Evolutionary conservation across 2,329 filamentous ascomycete species (phyloP), one percentile per base, ranked within the genome.

Genomic region (Berkeleyomyces rouxiae): DNA sequence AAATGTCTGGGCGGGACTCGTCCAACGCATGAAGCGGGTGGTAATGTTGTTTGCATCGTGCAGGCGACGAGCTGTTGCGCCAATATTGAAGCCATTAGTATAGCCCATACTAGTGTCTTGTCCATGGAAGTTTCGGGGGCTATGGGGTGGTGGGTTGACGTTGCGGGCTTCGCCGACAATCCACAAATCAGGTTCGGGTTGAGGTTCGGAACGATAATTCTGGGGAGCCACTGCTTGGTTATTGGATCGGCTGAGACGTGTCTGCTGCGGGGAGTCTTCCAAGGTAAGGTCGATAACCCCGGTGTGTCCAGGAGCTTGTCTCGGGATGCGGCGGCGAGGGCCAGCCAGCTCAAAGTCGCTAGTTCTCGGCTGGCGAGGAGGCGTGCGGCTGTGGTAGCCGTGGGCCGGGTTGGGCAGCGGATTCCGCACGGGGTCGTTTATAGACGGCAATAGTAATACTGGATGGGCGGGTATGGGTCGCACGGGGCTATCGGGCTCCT

Each of bases 251-350:
- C 49, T 10, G 23, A 36, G 31, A 2, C 49, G 49, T 16, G 49
- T 53, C 23, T 36, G 49, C 36, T 53, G 23, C 49, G 57, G 40
- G 13, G 73, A 71, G 5, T 73, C 73, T 64, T 81, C 78, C 36
- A 71, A 71, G 2, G 80, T 82, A 7, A 82, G 73, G 67, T 82
- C 80, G 61, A 82, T 81, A 37, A 81, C 70, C 59, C 55, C 40
- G 31, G 31, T 6, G 13, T 47, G n/a, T 3, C 42, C 53, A 39
- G 7, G 31, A 44, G 33, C 31, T 40, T n/a, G 13, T 33, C 23
- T 23, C 11, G 55, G 11, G 42, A 31, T 10, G 36, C 9, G 23
- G 36, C 7, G 11, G n/a, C 13, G 68, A 23, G 49, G 4, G 23
- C 31, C n/a, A 13, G 49, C 7, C 23, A 23, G 23, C 23, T 23